A percentile compares a stretch with the other conserved stretches of the same genome.
phyloP scores from a whole-genome alignment of 352 stramenopile species.

The Pythium rhizo-oryzae region DNA sequence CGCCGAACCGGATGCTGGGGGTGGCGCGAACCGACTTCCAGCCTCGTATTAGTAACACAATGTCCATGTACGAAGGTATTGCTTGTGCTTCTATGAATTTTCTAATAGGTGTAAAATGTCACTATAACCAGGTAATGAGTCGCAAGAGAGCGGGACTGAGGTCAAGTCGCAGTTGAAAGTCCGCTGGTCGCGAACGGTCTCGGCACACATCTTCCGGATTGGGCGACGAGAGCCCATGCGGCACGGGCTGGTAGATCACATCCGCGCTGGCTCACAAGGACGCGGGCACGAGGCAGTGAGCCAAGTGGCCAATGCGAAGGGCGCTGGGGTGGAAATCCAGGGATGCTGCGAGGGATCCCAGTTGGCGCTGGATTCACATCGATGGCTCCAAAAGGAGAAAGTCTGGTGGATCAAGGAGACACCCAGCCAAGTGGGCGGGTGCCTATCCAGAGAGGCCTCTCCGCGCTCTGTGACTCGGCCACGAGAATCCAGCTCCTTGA shows the following conservation, averaged over 20 bases:
- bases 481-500: not conserved
- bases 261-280: slow-evolving; percentile 13
- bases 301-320: no score
- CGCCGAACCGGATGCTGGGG: not conserved
- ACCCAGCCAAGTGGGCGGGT: not conserved
- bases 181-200: not conserved
- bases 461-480: not conserved
- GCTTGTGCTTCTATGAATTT: no score
- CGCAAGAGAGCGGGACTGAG: slow-evolving; percentile 12
- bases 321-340: not conserved
- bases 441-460: not conserved
- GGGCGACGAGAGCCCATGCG: not conserved
- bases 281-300: not conserved
- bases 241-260: slow-evolving; percentile 8
- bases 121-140: not conserved
- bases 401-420: not conserved
- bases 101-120: no score
- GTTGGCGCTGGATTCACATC: no score
- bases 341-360: not conserved
- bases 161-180: not conserved
- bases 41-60: slow-evolving; percentile 10
- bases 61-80: no score
- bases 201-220: no score
- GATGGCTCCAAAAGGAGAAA: not conserved
- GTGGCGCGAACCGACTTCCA: slow-evolving; percentile 18